A percentile compares a stretch with the other conserved stretches of the same genome.
Evolutionary conservation across 2,329 filamentous ascomycete genomes (phyloP).

Genomic region (Venturia nashicola): DNA sequence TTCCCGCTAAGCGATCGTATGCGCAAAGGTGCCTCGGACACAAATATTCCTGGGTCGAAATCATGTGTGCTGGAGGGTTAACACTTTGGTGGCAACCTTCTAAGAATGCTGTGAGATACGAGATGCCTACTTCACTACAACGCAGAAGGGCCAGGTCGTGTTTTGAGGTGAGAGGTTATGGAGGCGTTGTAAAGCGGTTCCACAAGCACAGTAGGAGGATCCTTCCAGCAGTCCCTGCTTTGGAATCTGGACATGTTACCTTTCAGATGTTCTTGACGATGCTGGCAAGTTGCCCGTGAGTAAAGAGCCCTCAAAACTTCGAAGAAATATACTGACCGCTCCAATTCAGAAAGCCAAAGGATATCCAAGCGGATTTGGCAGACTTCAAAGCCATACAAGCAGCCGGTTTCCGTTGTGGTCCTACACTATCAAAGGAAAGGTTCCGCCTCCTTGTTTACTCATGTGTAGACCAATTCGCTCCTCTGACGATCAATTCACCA

Average conservation of each 20-base stretch:
- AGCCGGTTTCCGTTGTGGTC: neutral
- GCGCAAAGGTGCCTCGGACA: neutral
- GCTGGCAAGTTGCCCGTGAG: neutral
- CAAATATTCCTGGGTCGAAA: neutral
- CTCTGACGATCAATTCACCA: neutral
- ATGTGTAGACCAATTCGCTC: neutral
- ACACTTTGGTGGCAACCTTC: neutral
- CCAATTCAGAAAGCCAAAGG: neutral
- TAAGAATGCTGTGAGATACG: neutral
- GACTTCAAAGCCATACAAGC: neutral
- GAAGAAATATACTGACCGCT: neutral
- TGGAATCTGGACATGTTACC: neutral
- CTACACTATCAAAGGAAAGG: neutral
- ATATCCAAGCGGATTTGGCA: neutral
- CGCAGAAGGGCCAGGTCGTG: neutral
- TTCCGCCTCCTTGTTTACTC: neutral
- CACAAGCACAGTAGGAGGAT: neutral
- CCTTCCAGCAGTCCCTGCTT: neutral
- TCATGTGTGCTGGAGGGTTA: neutral
- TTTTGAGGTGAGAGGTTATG: neutral
- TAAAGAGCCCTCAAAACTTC: neutral
- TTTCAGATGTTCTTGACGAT: neutral
- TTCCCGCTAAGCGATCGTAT: neutral
- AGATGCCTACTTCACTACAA: neutral
- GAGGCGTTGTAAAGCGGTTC: neutral